Percentiles rank a stretch among this genome's conserved stretches.
Evolutionary conservation across 2,329 filamentous ascomycete species (phyloP).

Genomic region (Diaporthe australafricana): DNA sequence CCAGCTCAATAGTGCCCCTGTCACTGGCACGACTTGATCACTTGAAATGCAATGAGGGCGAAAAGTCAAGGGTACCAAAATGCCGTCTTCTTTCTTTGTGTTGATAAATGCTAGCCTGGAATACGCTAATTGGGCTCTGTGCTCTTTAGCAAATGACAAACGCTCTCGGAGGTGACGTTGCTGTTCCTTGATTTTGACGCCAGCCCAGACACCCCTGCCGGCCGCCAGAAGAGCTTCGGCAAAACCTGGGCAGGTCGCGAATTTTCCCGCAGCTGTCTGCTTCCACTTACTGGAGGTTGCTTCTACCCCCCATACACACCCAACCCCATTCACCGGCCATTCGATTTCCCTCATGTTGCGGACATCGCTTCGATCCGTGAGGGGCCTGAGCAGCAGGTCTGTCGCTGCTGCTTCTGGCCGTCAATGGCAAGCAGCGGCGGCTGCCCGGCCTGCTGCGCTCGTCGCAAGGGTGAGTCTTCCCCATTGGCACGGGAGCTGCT

Average conservation of each 20-base stretch:
- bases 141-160: background rate
- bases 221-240: constrained; percentile 35
- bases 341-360: constrained; percentile 73
- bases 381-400: constrained; percentile 67
- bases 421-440: constrained; percentile 66
- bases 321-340: constrained; percentile 48
- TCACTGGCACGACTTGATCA: background rate
- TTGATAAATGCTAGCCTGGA: background rate
- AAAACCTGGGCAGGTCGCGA: constrained; percentile 37
- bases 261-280: constrained; percentile 37
- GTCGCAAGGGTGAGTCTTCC: constrained; percentile 52
- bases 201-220: constrained; percentile 32
- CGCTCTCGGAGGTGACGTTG: constrained; percentile 25
- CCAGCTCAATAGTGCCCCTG: no score
- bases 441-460: constrained; percentile 51
- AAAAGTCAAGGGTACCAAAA: no score
- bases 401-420: constrained; percentile 63
- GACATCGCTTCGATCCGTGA: constrained; percentile 74
- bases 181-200: constrained; percentile 17
- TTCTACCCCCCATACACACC: constrained; percentile 27
- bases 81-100: background rate
- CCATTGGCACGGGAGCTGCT: constrained; percentile 39
- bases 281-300: constrained; percentile 14
- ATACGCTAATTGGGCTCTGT: background rate
- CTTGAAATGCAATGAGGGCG: background rate